Conservation (phyloP, 176 grass and related monocot species). For the Thalia dealbata region DNA sequence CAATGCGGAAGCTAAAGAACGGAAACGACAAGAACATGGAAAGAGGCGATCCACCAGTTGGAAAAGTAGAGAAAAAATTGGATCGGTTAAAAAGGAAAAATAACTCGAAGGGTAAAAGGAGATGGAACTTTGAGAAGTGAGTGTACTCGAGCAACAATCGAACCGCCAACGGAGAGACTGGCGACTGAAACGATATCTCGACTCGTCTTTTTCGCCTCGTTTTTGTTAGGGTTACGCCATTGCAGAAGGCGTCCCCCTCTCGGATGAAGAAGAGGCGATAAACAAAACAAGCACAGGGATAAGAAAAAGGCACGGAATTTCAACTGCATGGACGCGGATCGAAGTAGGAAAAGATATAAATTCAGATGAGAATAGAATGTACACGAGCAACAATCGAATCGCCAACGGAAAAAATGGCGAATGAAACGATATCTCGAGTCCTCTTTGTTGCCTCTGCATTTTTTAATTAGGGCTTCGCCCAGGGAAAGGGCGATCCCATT, state of each 20-base stretch:
- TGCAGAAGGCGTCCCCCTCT: background rate
- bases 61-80: background rate
- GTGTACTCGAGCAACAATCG: slow-evolving; percentile 24
- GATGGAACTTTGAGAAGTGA: background rate
- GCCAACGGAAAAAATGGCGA: slow-evolving; percentile 15
- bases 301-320: no score
- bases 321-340: no score
- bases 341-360: no score
- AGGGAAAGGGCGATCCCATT: background rate
- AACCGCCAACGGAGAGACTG: slow-evolving; percentile 15
- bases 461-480: background rate
- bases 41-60: no score
- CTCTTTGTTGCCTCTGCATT: background rate
- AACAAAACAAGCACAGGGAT: background rate
- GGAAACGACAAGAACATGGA: background rate
- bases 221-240: background rate
- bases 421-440: slow-evolving; percentile 25
- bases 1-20: background rate
- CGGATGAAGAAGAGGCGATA: background rate
- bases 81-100: slow-evolving; percentile 4
- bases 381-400: slow-evolving; percentile 21
- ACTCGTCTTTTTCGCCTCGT: slow-evolving; percentile 6
- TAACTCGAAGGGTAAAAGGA: background rate
- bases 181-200: slow-evolving; percentile 26
- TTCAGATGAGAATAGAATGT: background rate